A percentile compares a stretch with the other conserved stretches of the same genome.
phyloP scores from a whole-genome alignment of 1,284 basidiomycete genomes.

The Heterobasidion occidentale region DNA sequence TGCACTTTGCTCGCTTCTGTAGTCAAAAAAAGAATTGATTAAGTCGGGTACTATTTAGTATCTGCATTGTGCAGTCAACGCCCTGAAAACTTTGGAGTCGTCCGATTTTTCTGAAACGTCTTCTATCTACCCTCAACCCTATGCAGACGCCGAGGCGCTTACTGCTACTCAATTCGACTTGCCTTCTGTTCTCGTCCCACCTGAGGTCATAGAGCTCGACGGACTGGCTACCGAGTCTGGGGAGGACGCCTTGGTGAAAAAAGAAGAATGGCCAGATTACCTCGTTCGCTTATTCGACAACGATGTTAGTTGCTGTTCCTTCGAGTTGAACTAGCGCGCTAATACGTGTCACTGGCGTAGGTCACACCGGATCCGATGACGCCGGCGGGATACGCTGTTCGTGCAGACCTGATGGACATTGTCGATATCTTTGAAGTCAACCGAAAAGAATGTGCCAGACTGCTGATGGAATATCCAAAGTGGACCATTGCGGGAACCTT shows the following conservation, averaged over 20 bases:
- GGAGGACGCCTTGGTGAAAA: conserved; percentile 62
- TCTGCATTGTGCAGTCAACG: conserved; percentile 52
- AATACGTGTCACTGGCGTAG: conserved; percentile 27
- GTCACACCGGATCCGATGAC: conserved; percentile 70
- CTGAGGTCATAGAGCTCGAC: conserved; percentile 77
- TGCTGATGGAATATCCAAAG: conserved; percentile 83
- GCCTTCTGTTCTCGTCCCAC: conserved; percentile 77
- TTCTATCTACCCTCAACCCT: conserved; percentile 62
- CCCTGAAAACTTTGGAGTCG: conserved; percentile 45
- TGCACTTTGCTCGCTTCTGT: background rate
- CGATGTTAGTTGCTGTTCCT: conserved; percentile 41
- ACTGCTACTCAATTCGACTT: conserved; percentile 54
- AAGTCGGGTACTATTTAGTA: conserved; percentile 30
- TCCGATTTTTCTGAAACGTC: conserved; percentile 48
- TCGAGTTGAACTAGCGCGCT: background rate
- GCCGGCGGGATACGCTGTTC: conserved; percentile 75
- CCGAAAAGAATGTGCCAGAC: conserved; percentile 86
- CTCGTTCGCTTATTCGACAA: conserved; percentile 72
- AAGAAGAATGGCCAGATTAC: conserved; percentile 74
- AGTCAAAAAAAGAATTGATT: background rate
- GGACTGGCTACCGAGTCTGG: conserved; percentile 54
- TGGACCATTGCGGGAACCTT: conserved; percentile 85
- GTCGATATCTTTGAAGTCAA: conserved; percentile 94
- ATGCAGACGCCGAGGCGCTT: conserved; percentile 29
- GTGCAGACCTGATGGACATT: conserved; percentile 74